These are phyloP conservation scores for Leavenworthia alabamica DNA, from an alignment of 345 rosid species.

Conservation along the genomic window DNA sequence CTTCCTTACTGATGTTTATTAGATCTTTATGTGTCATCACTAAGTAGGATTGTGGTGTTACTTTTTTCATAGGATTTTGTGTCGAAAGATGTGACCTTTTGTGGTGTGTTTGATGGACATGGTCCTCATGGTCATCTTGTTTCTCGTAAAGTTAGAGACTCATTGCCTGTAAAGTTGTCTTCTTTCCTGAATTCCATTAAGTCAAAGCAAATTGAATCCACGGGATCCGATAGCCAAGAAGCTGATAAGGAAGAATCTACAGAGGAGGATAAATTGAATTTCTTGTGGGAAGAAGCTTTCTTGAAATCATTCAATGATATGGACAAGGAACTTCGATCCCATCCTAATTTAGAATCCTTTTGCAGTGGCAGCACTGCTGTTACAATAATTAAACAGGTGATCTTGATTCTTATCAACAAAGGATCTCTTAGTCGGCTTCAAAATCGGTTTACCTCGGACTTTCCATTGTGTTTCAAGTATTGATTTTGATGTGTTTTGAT, in stretches of 20 bases:
- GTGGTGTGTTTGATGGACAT: conserved; percentile 98
- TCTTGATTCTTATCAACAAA: conserved; percentile 7
- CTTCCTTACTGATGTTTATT: conserved; percentile 9
- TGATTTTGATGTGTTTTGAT: conserved; percentile 17
- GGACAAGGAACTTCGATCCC: conserved; percentile 94
- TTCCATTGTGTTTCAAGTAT: conserved; percentile 6
- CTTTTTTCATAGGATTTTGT: conserved; percentile 66
- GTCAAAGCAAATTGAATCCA: conserved; percentile 51
- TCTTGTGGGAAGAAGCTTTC: conserved; percentile 85
- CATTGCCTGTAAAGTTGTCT: conserved; percentile 70
- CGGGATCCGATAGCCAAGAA: conserved; percentile 40
- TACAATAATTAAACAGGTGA: conserved; percentile 84
- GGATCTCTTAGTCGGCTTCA: background rate
- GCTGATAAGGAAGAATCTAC: conserved; percentile 41
- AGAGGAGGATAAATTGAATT: conserved; percentile 52
- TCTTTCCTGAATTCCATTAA: conserved; percentile 50
- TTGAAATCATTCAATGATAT: conserved; percentile 83
- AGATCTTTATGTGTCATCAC: background rate
- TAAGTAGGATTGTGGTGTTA: conserved; percentile 2
- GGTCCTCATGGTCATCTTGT: conserved; percentile 99
- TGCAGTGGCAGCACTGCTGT: conserved; percentile 98
- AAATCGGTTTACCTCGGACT: background rate
- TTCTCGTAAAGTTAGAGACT: conserved; percentile 91
- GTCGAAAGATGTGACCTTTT: conserved; percentile 80
- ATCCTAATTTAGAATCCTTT: conserved; percentile 94